Base-by-base conservation (phyloP, 1,139 yeast species). In the Kurtzmaniella natalensis region DNA sequence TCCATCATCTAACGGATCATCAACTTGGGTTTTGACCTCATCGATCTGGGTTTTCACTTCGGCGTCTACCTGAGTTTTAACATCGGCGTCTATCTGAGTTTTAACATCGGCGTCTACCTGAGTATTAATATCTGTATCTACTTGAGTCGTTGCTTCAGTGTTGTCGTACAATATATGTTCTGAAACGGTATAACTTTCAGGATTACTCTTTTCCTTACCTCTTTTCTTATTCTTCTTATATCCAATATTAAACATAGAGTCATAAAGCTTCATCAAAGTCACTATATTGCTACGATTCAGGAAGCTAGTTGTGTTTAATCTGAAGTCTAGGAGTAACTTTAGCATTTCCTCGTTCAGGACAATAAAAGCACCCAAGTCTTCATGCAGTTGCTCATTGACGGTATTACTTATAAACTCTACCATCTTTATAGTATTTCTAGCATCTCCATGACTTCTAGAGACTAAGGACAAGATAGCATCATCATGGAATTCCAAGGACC, bases 341-440 rank as follows among this genome's bases (percentile, higher is more conserved):
- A 10, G 5, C 8, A 8, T 21, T 21, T 8, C n/a, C 19, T 9
- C 16, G 4, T 11, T 23, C 15, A 4, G 14, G 3, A 5, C 14
- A 7, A 14, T 14, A 4, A 16, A 10, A 5, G 11, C 26, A 11
- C 16, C 5, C 5, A 26, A 10, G 11, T 14, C 18, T n/a, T n/a
- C 15, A 9, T 10, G 10, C 15, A 5, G 14, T 10, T 16, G 7
- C 7, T 26, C 10, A n/a, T n/a, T 21, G 8, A 25, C 10, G 25
- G 20, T 25, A 3, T 48, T 36, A 36, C 64, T 53, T 9, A 60
- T 32, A 19, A 61, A 38, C 38, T 62, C 68, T 2, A 68, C 43
- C 28, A 55, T 36, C 35, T 59, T 60, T 24, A 62, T 50, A 5
- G 60, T 65, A 42, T 47, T 45, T 26, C 74, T 42, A 3, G 66